phyloP scores from a whole-genome alignment of 352 stramenopile genomes.

The Phytophthora agathidicida region DNA sequence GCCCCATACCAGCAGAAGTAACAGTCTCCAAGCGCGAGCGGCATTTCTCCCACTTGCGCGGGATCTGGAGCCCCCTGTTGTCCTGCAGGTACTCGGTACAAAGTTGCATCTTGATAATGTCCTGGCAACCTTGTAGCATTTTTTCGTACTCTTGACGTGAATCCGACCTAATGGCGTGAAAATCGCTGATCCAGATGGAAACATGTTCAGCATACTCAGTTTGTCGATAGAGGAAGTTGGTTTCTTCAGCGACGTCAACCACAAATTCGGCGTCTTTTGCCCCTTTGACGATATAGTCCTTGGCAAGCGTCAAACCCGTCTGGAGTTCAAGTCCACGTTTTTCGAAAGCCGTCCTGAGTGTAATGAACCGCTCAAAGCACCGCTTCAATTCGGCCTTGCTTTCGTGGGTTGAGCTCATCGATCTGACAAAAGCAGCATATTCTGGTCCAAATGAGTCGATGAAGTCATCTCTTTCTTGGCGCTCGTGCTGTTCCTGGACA shows the following conservation, averaged over 20 bases:
- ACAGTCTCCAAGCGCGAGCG: too few species aligned
- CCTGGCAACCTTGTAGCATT: slow-evolving; percentile 20
- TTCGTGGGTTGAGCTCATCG: background rate
- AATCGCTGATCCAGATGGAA: background rate
- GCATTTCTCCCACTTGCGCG: slow-evolving; percentile 24
- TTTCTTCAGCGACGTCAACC: slow-evolving; percentile 30
- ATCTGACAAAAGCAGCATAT: slow-evolving; percentile 5
- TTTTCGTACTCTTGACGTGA: slow-evolving; percentile 11
- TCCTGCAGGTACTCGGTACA: slow-evolving; percentile 16
- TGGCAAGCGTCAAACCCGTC: slow-evolving; percentile 7
- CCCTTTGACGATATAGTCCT: background rate
- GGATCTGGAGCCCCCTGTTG: slow-evolving; percentile 10
- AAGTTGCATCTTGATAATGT: slow-evolving; percentile 16
- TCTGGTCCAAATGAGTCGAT: slow-evolving; percentile 1
- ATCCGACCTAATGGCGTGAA: slow-evolving; percentile 22
- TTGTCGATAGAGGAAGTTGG: slow-evolving; percentile 28
- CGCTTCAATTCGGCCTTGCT: background rate
- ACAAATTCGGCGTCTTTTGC: background rate
- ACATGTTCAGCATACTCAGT: slow-evolving; percentile 11
- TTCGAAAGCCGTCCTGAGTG: background rate
- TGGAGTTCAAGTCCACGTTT: slow-evolving; percentile 9
- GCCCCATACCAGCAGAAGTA: too few species aligned
- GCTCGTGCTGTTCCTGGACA: slow-evolving; percentile 7
- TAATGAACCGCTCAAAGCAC: slow-evolving; percentile 4
- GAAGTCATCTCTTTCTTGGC: slow-evolving; percentile 8